Base-by-base conservation (phyloP, 2,329 filamentous ascomycete species). In the Raffaelea deltoideospora region DNA sequence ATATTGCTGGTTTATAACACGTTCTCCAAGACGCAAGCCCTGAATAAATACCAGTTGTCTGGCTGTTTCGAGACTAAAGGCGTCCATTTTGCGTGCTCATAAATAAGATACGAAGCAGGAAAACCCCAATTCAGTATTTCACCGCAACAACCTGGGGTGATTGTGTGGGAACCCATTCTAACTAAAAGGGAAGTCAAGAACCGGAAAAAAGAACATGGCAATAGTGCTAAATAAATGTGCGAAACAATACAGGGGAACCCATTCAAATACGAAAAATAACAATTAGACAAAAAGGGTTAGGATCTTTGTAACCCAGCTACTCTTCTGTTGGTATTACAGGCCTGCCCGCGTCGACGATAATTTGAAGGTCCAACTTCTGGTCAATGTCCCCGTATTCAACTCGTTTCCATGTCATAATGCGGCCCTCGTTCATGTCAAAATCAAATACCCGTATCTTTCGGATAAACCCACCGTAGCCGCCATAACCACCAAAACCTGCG, bases 401-500 rank as follows among this genome's bases (percentile, higher is more conserved):
- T 45, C 90, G 71, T 61, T 95, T 96, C 72, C 88, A 98, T 1
- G 88, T 98, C 34, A 72, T 76, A 47, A 98, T 87, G 33, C 84
- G 73, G 8, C 81, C 88, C 41, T 83, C 76, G 51, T 93, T 93
- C 59, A 87, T 83, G 55, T 98, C 88, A 35, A 98, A 74, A 48
- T 96, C 88, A 53, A 90, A 98, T 31, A 98, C 70, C 33, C 90
- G 72, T 37, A 95, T 69, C 22, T 86, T 76, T 20, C 90, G 79
- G 50, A 87, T 69, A 53, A 81, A 96, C 4, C 79, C 80, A 30
- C 77, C 78, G 53, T 95, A 96, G 6, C 88, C 87, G 17, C 81
- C 90, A 53, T 98, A 98, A 0, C 90, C 90, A 38, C 90, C 90
- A 49, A 98, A 94, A 1, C 90, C 90, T 21, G 77, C 74, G 20